A percentile compares a stretch with the other conserved stretches of the same genome.
phyloP scores from a whole-genome alignment of 2,329 filamentous ascomycete species.

The Cryphonectria nitschkei region DNA sequence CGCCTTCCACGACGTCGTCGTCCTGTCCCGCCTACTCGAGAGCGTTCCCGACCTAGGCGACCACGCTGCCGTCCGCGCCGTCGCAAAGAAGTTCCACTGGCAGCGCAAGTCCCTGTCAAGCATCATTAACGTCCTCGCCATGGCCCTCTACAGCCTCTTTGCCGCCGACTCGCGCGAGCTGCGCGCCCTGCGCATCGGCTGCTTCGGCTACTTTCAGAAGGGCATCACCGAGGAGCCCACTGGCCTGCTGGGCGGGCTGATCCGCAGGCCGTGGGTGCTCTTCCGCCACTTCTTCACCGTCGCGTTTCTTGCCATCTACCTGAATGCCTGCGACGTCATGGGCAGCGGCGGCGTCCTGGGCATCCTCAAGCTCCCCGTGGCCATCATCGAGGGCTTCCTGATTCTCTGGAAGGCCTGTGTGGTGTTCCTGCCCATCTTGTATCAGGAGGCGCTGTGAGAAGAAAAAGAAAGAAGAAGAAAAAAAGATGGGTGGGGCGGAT shows the following conservation, averaged over 20 bases:
- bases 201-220: conserved; percentile 88
- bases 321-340: conserved; percentile 48
- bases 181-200: conserved; percentile 81
- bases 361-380: conserved; percentile 64
- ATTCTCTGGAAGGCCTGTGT: conserved; percentile 81
- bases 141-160: conserved; percentile 90
- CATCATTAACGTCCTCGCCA: conserved; percentile 97
- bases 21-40: conserved; percentile 73
- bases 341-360: conserved; percentile 52
- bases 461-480: too few species aligned
- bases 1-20: conserved; percentile 86
- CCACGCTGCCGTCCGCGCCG: conserved; percentile 64
- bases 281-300: conserved; percentile 95
- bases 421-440: conserved; percentile 83
- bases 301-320: conserved; percentile 84
- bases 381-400: conserved; percentile 65
- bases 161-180: conserved; percentile 81
- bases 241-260: conserved; percentile 79
- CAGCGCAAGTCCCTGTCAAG: conserved; percentile 77
- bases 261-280: conserved; percentile 75
- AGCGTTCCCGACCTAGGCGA: conserved; percentile 72
- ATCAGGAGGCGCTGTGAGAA: conserved; percentile 59
- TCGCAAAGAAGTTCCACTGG: conserved; percentile 84
- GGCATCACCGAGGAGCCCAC: conserved; percentile 77
- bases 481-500: too few species aligned